Evolutionary conservation across 164 flowering plant genomes (phyloP), one percentile per base, ranked within the genome.

Genomic region (Echeveria elegans): DNA sequence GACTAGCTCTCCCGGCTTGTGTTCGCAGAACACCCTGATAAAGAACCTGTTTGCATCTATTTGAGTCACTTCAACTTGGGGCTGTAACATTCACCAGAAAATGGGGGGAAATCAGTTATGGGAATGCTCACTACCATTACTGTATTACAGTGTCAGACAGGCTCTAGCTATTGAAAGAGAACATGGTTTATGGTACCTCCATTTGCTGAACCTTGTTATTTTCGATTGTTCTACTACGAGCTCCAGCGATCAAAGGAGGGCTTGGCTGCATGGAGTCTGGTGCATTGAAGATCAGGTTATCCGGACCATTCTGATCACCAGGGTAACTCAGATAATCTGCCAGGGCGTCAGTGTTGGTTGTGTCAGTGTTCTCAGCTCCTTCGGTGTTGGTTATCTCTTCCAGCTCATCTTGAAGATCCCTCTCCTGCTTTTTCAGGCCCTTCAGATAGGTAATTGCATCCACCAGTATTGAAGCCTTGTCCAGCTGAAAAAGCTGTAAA

Each of bases 361-460:
- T 28, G 16, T 15, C 61, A 10, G 23, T 53, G 59, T 56, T 53
- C 31, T 11, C 10, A 26, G 8, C 45, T 10, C 52, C 69, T 34
- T 37, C 47, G 32, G 66, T 40, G 53, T 6, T 26, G 32, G 61
- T 26, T 16, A 74, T 30, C 47, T 73, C 72, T 61, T 50, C 63
- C 28, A 88, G 79, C 77, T 87, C 87, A 29, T 73, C 76, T n/a
- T 72, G 61, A 47, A 81, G 82, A 5, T 64, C 59, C 58, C 74
- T 71, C 16, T 69, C 75, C 29, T 77, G 68, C 68, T 70, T 60
- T 50, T 79, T 69, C 68, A 86, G 36, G 72, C 85, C 88, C 66
- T 48, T 63, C 62, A 86, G 78, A 72, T 83, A 84, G 0, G 75
- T 77, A 3, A 75, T 69, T 38, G 90, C 90, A 79, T 88, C 94